Evolutionary conservation across 2,329 filamentous ascomycete species (phyloP), one percentile per base, ranked within the genome.

Genomic region (Cytospora mali): DNA sequence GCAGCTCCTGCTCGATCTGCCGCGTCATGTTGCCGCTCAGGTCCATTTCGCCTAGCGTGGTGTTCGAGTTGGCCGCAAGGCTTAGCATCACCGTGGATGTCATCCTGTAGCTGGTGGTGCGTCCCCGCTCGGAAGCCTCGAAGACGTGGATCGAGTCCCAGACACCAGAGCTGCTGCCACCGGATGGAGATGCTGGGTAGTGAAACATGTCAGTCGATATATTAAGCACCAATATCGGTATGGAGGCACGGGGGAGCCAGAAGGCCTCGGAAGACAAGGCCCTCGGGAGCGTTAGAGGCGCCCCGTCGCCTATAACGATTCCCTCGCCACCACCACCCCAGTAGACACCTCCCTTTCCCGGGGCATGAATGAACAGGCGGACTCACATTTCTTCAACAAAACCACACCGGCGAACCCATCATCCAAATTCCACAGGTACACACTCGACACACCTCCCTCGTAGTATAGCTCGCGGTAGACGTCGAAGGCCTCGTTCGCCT

Each of bases 111-210:
- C 97, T 94, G 64, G 93, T 93, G 68, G 88, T 91, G 67, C 95
- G 89, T 68, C 92, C 93, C 68, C 93, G 90, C 75, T 99, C 95
- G 71, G 92, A 92, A 64, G 94, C 93, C 76, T 99, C 95, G 75
- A 99, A 96, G 69, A 99, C 95, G 80, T 99, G 95, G 74, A 99
- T 98, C 68, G 92, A 96, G 79, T 99, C 95, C 95, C 95, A 99
- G 61, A 92, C 89, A 63, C 93, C 93, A 72, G 85, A 88, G 69
- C 84, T 85, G 74, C 80, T 84, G 69, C 83, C 85, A 66, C 83
- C 68, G 42, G 69, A 88, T 62, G 82, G 87, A 69, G 85, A 89
- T 72, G 85, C 89, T 93, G 66, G 11, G 35, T 2, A 33, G 2
- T 3, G 52, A 59, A 56, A 54, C 52, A 53, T 46, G 39, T 58